A percentile compares a stretch with the other conserved stretches of the same genome.
phyloP scores from a whole-genome alignment of 495 filamentous ascomycete species.

The Xylaria bambusicola region DNA sequence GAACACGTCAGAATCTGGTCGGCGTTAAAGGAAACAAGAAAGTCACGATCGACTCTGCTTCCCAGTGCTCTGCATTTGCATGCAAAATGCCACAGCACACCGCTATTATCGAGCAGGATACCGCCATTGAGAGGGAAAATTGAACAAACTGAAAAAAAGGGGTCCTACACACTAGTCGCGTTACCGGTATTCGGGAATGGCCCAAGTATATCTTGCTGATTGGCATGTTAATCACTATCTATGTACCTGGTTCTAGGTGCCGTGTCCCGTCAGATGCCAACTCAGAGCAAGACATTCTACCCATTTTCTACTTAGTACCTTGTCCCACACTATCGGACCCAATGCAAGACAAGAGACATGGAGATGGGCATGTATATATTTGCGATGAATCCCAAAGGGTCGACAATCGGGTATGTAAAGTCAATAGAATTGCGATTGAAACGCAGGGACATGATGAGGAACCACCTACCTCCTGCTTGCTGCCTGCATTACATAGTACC shows the following conservation, averaged over 20 bases:
- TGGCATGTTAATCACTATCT: slow-evolving; percentile 9
- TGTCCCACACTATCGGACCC: background rate
- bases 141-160: too few relatives aligned
- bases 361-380: background rate
- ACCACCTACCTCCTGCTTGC: too few relatives aligned
- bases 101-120: background rate
- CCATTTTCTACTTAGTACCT: too few relatives aligned
- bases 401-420: background rate
- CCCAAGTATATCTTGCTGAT: slow-evolving; percentile 2
- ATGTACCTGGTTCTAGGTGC: too few relatives aligned
- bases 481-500: too few relatives aligned
- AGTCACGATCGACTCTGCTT: background rate
- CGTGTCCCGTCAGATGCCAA: slow-evolving; percentile 9
- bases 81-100: background rate
- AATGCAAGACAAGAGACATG: slow-evolving; percentile 11
- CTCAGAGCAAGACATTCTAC: background rate
- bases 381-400: background rate
- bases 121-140: too few relatives aligned
- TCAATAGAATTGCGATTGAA: background rate
- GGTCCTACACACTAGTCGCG: background rate
- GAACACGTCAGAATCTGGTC: slow-evolving; percentile 17
- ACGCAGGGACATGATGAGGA: background rate
- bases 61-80: background rate
- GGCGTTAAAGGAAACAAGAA: background rate
- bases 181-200: slow-evolving; percentile 2